These are phyloP conservation scores for Rubia balearica DNA, from an alignment of 305 asterid genomes.

Conservation along the genomic window DNA sequence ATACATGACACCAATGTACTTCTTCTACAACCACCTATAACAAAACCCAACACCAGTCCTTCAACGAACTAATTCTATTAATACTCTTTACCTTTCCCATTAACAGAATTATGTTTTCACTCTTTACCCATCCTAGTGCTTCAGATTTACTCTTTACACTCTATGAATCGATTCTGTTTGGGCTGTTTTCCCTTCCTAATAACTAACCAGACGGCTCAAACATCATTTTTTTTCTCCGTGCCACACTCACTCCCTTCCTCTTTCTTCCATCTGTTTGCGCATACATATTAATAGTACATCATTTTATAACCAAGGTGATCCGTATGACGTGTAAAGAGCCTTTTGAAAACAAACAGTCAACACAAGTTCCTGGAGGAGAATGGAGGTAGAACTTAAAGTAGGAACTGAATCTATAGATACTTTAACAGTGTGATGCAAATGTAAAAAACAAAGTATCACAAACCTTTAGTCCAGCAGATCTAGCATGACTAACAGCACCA, in stretches of 20 bases:
- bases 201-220: too few relatives aligned
- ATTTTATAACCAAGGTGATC: neutral
- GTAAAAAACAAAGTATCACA: slow-evolving; percentile 5
- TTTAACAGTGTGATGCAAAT: neutral
- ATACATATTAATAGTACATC: too few relatives aligned
- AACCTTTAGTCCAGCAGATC: slow-evolving; percentile 71
- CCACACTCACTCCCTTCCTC: neutral
- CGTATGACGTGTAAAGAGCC: neutral
- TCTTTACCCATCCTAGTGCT: neutral
- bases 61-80: neutral
- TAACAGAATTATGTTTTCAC: neutral
- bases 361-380: neutral
- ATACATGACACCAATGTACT: too few relatives aligned
- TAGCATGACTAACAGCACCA: slow-evolving; percentile 69
- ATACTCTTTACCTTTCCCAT: neutral
- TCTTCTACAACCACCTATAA: neutral
- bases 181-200: neutral
- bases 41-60: neutral
- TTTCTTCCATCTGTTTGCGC: neutral
- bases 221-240: neutral
- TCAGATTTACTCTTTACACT: neutral
- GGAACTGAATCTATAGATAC: neutral
- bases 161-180: neutral
- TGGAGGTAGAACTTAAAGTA: neutral
- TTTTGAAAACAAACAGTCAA: neutral